Evolutionary conservation across 129 eudicot genomes (phyloP).

Genomic region (Rutidosis leptorrhynchoides): DNA sequence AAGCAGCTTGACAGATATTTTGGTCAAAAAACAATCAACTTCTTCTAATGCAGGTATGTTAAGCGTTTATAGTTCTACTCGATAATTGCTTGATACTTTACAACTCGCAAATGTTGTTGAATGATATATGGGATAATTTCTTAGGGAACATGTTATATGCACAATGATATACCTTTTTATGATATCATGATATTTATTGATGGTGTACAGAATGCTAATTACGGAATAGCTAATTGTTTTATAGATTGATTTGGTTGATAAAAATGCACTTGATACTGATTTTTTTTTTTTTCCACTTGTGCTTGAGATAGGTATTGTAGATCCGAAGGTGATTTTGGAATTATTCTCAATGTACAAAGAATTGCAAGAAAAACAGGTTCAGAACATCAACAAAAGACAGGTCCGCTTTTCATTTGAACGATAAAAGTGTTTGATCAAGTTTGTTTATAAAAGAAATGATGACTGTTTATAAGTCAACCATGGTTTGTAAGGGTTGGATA

Average conservation of each 20-base stretch:
- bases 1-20: constrained; percentile 72
- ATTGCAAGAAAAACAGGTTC: constrained; percentile 79
- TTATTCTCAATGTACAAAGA: constrained; percentile 77
- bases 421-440: constrained; percentile 6
- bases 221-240: too few species aligned
- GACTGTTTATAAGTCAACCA: background rate
- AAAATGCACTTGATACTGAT: too few species aligned
- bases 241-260: too few species aligned
- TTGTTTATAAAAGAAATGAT: background rate
- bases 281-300: too few species aligned
- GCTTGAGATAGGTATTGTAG: constrained; percentile 66
- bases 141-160: too few species aligned
- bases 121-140: too few species aligned
- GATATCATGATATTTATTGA: too few species aligned
- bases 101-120: background rate
- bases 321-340: constrained; percentile 73
- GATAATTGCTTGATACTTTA: background rate
- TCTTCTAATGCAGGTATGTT: constrained; percentile 51
- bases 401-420: constrained; percentile 32
- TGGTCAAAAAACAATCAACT: constrained; percentile 65
- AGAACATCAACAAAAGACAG: constrained; percentile 66
- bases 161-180: too few species aligned
- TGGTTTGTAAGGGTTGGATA: constrained; percentile 5
- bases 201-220: too few species aligned
- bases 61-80: background rate